phyloP scores from a whole-genome alignment of 169 alveolate species.

The Eimeria acervulina region DNA sequence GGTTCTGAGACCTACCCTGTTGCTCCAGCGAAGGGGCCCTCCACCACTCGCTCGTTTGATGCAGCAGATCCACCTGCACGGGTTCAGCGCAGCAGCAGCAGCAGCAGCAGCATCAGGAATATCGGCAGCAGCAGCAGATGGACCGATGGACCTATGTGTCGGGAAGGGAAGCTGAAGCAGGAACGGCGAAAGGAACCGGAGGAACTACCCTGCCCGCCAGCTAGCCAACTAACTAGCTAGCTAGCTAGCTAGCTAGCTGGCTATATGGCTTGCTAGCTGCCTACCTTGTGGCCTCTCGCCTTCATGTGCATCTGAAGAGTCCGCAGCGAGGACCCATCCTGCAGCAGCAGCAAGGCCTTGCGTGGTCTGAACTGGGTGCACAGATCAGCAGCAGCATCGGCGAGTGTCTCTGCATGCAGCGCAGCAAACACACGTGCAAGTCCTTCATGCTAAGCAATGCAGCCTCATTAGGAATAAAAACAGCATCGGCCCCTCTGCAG shows the following conservation, averaged over 20 bases:
- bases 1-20: neutral
- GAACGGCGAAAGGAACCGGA: neutral
- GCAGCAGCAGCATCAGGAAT: no score
- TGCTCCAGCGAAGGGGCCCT: conserved; percentile 34
- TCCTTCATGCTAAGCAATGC: neutral
- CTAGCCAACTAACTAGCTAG: neutral
- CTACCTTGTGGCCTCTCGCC: conserved; percentile 21
- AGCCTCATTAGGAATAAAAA: neutral
- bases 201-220: neutral
- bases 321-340: conserved; percentile 46
- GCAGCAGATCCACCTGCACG: conserved; percentile 43
- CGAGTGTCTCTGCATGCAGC: conserved; percentile 43
- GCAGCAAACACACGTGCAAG: neutral
- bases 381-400: conserved; percentile 36
- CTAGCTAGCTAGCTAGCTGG: neutral
- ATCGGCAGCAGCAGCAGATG: no score
- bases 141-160: neutral
- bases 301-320: conserved; percentile 49
- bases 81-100: neutral
- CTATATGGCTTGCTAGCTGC: neutral
- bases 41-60: conserved; percentile 35
- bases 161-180: neutral
- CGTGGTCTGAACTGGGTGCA: conserved; percentile 27
- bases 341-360: conserved; percentile 55
- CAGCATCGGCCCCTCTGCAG: neutral